Evolutionary conservation across 495 filamentous ascomycete species (phyloP), one percentile per base, ranked within the genome.

Genomic region (Elasticomyces elasticus): DNA sequence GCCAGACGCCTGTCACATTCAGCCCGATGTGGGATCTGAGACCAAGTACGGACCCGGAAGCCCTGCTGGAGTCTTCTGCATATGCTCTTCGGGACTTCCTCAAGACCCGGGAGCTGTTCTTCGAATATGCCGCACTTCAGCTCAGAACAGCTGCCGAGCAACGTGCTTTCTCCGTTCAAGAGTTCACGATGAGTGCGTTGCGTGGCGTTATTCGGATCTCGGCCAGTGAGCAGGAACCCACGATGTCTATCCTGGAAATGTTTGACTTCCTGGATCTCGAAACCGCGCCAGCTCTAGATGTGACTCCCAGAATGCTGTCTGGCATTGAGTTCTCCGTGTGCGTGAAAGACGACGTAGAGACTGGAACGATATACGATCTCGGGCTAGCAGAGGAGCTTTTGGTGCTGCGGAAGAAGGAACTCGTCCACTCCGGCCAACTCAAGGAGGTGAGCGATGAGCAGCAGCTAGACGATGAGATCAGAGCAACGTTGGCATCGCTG

Each of bases 241-340:
- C 86, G 43, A 76, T 82, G 3, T 85, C 83, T 5, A 76, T 97
- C 13, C 94, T 96, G 67, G 94, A 96, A 58, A 78, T 96, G 20
- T 89, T 95, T 52, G 94, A 97, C 69, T 95, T 97, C 52, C 74
- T 89, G 27, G 83, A 89, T 51, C 67, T 87, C 7, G 81, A 89
- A 38, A 73, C 81, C 38, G 71, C 1, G 75, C 74, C 56, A 58
- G 72, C 33, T 63, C 76, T 30, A 51, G 68, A 10, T 1, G 82
- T 86, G 7, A 52, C 72, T 12, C 68, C 81, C 19, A 65, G 66
- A 10, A 72, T 78, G 33, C 82, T 89, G 49, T 64, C 71, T 15
- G 78, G 80, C 37, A 61, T 91, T 31, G 78, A 84, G 53, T 63
- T 91, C 40, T 69, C 75, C 3, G 63, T 80, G 7, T 90, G 80